Percentiles rank a stretch among this genome's conserved stretches.
These are phyloP conservation scores for Prunus davidiana DNA, from an alignment of 306 rosid genomes.

Conservation along the genomic window DNA sequence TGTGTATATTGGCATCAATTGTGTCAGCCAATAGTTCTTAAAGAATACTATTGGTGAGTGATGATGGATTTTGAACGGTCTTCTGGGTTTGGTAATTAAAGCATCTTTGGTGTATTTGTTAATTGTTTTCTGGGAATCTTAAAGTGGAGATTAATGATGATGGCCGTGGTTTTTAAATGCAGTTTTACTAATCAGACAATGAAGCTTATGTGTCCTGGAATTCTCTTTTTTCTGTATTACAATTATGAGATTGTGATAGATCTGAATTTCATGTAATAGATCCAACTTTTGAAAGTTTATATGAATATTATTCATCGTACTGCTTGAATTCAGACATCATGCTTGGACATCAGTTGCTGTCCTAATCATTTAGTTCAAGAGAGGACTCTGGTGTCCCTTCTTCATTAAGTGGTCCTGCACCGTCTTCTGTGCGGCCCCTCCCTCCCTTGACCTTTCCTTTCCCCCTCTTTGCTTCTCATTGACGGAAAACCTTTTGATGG, in stretches of 20 bases:
- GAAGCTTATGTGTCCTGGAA: neutral
- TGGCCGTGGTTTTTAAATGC: neutral
- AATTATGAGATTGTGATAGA: conserved; percentile 9
- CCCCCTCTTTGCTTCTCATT: neutral
- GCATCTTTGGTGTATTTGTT: neutral
- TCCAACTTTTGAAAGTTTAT: neutral
- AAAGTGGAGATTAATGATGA: neutral
- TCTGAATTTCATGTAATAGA: neutral
- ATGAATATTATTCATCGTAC: too few relatives aligned
- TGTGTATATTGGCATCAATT: neutral
- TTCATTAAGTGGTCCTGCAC: neutral
- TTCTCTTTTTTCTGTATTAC: neutral
- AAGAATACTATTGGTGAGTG: neutral
- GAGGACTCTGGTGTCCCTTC: neutral
- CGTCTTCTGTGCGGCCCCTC: neutral
- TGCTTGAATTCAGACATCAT: conserved; percentile 3
- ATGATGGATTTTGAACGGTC: conserved; percentile 7
- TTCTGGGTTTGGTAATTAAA: neutral
- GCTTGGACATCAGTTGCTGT: neutral
- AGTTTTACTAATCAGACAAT: neutral
- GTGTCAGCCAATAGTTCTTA: neutral
- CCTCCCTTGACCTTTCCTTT: neutral
- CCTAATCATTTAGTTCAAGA: neutral
- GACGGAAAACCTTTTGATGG: neutral
- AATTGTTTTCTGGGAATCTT: neutral